phyloP scores from a whole-genome alignment of 2,329 filamentous ascomycete species.

The Clonostachys byssicola region DNA sequence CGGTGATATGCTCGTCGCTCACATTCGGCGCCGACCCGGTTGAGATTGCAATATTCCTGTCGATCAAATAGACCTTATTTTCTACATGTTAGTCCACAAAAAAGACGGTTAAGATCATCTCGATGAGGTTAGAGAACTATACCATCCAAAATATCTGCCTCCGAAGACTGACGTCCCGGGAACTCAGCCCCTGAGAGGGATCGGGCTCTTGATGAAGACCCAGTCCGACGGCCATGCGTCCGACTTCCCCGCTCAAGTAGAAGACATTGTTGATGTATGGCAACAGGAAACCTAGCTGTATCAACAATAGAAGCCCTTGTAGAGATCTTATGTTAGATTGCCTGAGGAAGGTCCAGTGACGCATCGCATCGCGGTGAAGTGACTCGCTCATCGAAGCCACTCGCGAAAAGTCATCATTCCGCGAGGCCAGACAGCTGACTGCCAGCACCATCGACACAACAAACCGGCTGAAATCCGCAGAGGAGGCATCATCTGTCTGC shows the following conservation, averaged over 20 bases:
- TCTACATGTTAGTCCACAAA: too few species aligned
- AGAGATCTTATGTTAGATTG: conserved; percentile 4
- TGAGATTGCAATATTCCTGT: conserved; percentile 5
- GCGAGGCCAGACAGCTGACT: conserved; percentile 10
- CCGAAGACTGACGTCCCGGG: conserved; percentile 1
- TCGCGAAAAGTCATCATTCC: conserved; percentile 9
- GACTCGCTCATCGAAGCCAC: conserved; percentile 12
- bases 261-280: conserved; percentile 10
- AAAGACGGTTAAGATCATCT: too few species aligned
- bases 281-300: conserved; percentile 9
- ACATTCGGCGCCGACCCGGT: conserved; percentile 3
- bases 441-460: conserved; percentile 8
- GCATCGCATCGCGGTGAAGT: conserved; percentile 9
- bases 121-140: background rate
- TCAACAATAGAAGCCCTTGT: conserved; percentile 8
- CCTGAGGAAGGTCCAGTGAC: conserved; percentile 4
- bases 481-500: too few species aligned
- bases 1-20: conserved; percentile 5
- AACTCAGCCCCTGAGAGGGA: background rate
- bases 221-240: conserved; percentile 12
- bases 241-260: conserved; percentile 11
- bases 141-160: conserved; percentile 9
- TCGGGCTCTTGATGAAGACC: conserved; percentile 11
- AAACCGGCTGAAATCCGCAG: background rate
- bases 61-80: conserved; percentile 4